Evolutionary conservation across 2,329 filamentous ascomycete genomes (phyloP).

Genomic region (Fusarium sp.): DNA sequence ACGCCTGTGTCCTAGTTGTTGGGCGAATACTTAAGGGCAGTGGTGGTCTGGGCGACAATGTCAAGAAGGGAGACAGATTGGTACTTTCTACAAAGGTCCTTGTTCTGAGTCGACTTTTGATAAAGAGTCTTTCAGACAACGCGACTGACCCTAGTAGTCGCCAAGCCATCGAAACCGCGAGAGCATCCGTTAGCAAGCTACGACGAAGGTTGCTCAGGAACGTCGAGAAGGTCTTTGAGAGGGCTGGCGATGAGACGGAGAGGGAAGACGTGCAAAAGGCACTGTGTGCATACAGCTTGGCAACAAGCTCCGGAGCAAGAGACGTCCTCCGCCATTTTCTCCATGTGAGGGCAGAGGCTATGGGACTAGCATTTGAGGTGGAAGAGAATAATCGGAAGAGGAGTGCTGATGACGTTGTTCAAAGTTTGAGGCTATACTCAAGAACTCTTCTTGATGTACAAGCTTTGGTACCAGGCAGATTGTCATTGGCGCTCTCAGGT

Average conservation of each 20-base stretch:
- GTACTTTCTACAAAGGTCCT: slow-evolving; percentile 75
- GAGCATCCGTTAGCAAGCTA: slow-evolving; percentile 70
- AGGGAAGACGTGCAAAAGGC: slow-evolving; percentile 72
- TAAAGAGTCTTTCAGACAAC: slow-evolving; percentile 74
- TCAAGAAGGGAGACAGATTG: slow-evolving; percentile 59
- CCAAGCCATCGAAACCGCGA: slow-evolving; percentile 65
- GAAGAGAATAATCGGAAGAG: slow-evolving; percentile 55
- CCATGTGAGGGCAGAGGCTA: slow-evolving; percentile 74
- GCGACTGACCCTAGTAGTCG: slow-evolving; percentile 46
- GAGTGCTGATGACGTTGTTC: slow-evolving; percentile 63
- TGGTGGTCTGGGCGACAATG: slow-evolving; percentile 42
- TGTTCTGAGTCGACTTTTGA: slow-evolving; percentile 78
- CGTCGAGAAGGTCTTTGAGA: slow-evolving; percentile 75
- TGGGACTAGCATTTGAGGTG: slow-evolving; percentile 69
- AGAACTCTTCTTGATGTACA: slow-evolving; percentile 82
- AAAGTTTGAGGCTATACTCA: slow-evolving; percentile 77
- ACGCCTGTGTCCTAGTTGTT: slow-evolving; percentile 61
- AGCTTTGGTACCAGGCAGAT: slow-evolving; percentile 74
- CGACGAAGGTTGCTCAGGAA: slow-evolving; percentile 71
- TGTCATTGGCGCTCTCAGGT: slow-evolving; percentile 74
- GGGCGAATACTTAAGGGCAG: slow-evolving; percentile 59
- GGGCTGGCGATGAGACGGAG: slow-evolving; percentile 63
- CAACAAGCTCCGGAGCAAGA: slow-evolving; percentile 79
- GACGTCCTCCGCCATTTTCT: slow-evolving; percentile 85
- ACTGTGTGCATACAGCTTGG: slow-evolving; percentile 83